phyloP scores from a whole-genome alignment of 768 basidiomycete species.

The Amanita muscaria region DNA sequence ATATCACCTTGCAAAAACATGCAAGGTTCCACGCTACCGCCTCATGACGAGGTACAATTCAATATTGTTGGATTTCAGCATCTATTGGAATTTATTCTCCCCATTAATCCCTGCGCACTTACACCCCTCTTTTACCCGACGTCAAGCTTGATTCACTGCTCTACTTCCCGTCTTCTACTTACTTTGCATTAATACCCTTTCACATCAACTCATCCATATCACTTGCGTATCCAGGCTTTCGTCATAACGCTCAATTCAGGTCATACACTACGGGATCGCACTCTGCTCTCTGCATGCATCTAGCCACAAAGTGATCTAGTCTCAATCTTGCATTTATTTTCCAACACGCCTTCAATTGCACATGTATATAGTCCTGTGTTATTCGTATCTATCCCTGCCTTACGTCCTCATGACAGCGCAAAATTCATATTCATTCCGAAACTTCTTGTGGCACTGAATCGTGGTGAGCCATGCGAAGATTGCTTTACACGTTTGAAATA shows the following conservation, averaged over 20 bases:
- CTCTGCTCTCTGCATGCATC: not conserved
- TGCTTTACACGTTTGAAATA: no score
- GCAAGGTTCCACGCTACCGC: no score
- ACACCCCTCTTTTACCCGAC: slow-evolving; percentile 1
- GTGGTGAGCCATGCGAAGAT: no score
- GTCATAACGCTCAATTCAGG: not conserved
- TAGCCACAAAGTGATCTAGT: not conserved
- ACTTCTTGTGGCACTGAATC: no score
- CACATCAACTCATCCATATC: slow-evolving; percentile 1
- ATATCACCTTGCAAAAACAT: no score
- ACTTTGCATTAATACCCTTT: slow-evolving; percentile 4
- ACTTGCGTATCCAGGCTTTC: slow-evolving; percentile 3
- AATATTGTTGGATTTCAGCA: no score
- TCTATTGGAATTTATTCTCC: slow-evolving; percentile 2
- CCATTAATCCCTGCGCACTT: slow-evolving; percentile 7
- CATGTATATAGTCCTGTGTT: slow-evolving; percentile 6
- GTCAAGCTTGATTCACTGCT: not conserved
- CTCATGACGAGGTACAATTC: no score
- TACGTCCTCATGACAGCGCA: not conserved
- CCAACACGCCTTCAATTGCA: no score
- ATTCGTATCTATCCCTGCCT: slow-evolving; percentile 5
- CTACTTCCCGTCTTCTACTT: not conserved
- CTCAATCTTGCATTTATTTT: not conserved
- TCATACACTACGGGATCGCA: not conserved
- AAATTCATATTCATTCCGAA: no score